Percentiles rank a stretch among this genome's conserved stretches.
phyloP scores from a whole-genome alignment of 495 filamentous ascomycete species.

The Platismatia glauca region DNA sequence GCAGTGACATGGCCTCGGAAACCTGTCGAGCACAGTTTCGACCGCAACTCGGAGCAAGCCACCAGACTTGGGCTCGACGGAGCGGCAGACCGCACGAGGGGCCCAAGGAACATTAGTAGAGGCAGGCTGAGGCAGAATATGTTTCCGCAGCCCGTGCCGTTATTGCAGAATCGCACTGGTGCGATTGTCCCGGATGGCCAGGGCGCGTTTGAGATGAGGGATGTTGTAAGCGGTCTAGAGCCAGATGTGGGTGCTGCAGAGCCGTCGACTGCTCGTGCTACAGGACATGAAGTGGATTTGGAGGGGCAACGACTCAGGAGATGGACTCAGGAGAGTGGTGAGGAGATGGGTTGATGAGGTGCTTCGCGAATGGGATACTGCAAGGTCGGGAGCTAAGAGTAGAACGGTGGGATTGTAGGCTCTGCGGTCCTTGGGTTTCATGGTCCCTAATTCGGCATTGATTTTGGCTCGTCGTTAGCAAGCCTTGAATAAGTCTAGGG shows the following conservation, averaged over 20 bases:
- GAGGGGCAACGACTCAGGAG: neutral
- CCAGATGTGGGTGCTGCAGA: neutral
- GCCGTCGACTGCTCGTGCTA: neutral
- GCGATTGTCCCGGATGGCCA: neutral
- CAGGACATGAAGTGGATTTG: neutral
- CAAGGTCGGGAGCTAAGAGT: neutral
- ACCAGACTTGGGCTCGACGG: neutral
- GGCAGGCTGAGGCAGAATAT: neutral
- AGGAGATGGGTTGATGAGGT: neutral
- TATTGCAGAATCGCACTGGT: neutral
- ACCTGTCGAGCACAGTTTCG: neutral
- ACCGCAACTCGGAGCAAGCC: neutral
- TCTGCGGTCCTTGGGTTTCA: neutral
- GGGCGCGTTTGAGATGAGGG: neutral
- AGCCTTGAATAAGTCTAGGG: neutral
- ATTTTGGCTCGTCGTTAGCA: neutral
- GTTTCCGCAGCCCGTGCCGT: neutral
- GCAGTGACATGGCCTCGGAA: conserved; percentile 9
- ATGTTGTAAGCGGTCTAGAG: neutral
- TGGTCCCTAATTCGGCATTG: neutral
- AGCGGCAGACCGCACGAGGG: neutral
- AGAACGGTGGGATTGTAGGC: neutral
- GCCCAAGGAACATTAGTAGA: neutral
- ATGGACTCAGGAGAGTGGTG: neutral
- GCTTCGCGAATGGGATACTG: neutral